phyloP scores from a whole-genome alignment of 2,329 filamentous ascomycete species.

The Botrytis elliptica region DNA sequence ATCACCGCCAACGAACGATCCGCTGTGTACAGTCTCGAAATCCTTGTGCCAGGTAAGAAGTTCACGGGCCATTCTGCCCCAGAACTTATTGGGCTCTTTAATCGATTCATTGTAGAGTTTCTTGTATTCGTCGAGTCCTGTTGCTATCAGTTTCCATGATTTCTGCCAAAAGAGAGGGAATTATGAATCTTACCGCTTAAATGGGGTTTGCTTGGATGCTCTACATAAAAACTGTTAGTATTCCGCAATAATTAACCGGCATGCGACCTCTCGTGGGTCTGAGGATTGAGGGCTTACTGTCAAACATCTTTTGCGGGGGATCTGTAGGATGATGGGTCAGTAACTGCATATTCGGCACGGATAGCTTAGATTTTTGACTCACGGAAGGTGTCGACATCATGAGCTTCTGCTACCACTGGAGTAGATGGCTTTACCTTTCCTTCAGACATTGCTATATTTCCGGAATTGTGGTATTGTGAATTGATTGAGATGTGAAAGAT shows the following conservation, averaged over 20 bases:
- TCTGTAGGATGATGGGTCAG: conserved; percentile 44
- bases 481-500: not conserved
- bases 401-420: conserved; percentile 71
- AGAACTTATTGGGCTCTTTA: conserved; percentile 83
- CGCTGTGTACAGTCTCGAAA: conserved; percentile 83
- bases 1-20: conserved; percentile 76
- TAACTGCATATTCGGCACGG: conserved; percentile 18
- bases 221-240: conserved; percentile 44
- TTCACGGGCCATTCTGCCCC: conserved; percentile 81
- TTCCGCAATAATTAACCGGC: conserved; percentile 25
- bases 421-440: conserved; percentile 40
- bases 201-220: conserved; percentile 70
- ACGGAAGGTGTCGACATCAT: conserved; percentile 73
- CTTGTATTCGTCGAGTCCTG: conserved; percentile 66
- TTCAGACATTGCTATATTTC: conserved; percentile 45
- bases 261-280: conserved; percentile 4
- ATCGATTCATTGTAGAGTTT: conserved; percentile 80
- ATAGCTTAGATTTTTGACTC: conserved; percentile 40
- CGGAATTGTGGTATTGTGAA: not conserved
- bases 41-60: conserved; percentile 87
- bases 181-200: conserved; percentile 54
- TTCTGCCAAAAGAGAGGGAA: not conserved
- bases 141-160: conserved; percentile 3
- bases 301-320: conserved; percentile 65
- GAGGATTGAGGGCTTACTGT: conserved; percentile 51